A percentile compares a stretch with the other conserved stretches of the same genome.
phyloP scores from a whole-genome alignment of 192 early-diverging fungal species.

The Dispira simplex region DNA sequence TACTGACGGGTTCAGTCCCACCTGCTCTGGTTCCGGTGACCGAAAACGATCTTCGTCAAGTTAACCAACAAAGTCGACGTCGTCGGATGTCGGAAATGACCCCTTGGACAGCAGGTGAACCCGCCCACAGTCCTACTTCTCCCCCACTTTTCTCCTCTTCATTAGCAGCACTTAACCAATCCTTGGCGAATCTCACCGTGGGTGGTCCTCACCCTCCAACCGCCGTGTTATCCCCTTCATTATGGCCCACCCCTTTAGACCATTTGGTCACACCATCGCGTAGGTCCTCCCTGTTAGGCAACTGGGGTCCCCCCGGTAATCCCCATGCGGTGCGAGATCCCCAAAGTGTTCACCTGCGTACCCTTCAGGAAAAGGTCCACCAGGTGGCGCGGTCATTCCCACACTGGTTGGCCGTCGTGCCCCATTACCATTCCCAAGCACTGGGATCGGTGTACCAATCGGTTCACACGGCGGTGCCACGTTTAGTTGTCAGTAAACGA shows the following conservation, averaged over 20 bases:
- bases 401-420: background rate
- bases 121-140: slow-evolving; percentile 1
- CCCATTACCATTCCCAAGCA: background rate
- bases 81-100: background rate
- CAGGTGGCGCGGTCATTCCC: background rate
- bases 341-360: too few relatives aligned
- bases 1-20: background rate
- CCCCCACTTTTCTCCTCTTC: slow-evolving; percentile 1
- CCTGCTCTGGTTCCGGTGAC: too few relatives aligned
- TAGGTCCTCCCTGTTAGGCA: background rate
- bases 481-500: background rate
- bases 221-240: background rate
- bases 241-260: background rate
- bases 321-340: too few relatives aligned
- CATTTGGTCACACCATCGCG: background rate
- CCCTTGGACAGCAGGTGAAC: background rate
- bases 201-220: background rate
- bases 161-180: slow-evolving; percentile 8
- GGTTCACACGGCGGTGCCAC: background rate
- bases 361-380: background rate
- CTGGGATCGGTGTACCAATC: background rate
- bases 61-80: too few relatives aligned
- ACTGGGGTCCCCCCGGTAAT: too few relatives aligned
- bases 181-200: background rate
- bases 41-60: too few relatives aligned